These are phyloP conservation scores for Neurospora cerealis DNA, from an alignment of 495 filamentous ascomycete genomes.

Conservation along the genomic window DNA sequence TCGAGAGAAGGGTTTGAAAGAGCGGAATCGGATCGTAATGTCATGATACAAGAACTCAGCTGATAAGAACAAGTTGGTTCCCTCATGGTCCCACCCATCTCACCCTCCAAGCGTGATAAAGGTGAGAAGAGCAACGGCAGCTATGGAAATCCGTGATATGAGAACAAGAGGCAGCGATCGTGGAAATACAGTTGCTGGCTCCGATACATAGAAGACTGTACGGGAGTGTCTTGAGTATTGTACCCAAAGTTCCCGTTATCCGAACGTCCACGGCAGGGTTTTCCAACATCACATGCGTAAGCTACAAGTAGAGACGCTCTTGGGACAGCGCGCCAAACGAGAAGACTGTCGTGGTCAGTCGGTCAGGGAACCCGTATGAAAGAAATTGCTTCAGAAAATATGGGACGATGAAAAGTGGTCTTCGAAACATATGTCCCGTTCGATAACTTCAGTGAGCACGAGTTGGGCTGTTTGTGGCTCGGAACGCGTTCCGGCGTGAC, in stretches of 20 bases:
- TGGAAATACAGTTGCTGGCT: neutral
- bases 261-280: neutral
- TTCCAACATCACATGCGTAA: neutral
- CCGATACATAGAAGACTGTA: neutral
- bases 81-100: neutral
- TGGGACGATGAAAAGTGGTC: neutral
- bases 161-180: neutral
- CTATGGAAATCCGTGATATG: neutral
- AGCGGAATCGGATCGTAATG: neutral
- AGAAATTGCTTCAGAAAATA: neutral
- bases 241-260: neutral
- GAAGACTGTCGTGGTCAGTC: neutral
- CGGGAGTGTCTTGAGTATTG: neutral
- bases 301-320: neutral
- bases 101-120: neutral
- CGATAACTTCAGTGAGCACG: neutral
- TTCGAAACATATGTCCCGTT: neutral
- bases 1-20: neutral
- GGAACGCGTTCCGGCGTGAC: neutral
- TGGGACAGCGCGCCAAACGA: neutral
- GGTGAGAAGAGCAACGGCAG: neutral
- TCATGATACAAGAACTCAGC: neutral
- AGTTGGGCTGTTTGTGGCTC: neutral
- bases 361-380: neutral
- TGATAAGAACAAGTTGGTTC: neutral